Conservation (phyloP, 1,139 yeast species). For the Hansenula lynferdii region DNA sequence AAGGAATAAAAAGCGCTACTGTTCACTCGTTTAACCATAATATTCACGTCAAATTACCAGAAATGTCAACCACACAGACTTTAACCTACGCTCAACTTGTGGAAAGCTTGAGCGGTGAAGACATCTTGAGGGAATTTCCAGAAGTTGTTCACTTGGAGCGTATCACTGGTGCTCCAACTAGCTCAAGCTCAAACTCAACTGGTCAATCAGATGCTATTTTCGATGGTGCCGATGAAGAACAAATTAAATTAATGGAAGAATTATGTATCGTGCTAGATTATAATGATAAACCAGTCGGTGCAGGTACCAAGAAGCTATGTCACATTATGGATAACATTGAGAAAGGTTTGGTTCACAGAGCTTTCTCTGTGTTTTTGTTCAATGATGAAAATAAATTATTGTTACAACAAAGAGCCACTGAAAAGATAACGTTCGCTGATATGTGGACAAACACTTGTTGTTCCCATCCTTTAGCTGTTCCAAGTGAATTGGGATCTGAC, state of each 20-base stretch:
- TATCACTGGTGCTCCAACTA: constrained; percentile 23
- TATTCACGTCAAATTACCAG: neutral
- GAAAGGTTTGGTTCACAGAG: constrained; percentile 85
- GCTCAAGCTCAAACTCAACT: constrained; percentile 25
- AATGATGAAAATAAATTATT: constrained; percentile 71
- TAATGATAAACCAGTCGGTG: constrained; percentile 83
- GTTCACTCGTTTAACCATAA: neutral
- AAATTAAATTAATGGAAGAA: constrained; percentile 92
- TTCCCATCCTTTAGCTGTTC: constrained; percentile 89
- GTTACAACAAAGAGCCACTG: constrained; percentile 92
- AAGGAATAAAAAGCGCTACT: too few species aligned
- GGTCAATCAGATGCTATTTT: constrained; percentile 37
- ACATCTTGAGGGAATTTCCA: constrained; percentile 54
- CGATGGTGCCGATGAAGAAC: constrained; percentile 89
- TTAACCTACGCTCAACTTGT: constrained; percentile 47
- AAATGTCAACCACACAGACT: constrained; percentile 6
- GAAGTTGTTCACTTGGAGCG: constrained; percentile 46
- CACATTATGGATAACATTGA: constrained; percentile 88
- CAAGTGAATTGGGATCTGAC: constrained; percentile 65
- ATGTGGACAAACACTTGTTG: constrained; percentile 99
- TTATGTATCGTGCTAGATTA: constrained; percentile 90
- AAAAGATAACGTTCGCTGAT: constrained; percentile 91
- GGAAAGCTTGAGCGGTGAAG: constrained; percentile 38
- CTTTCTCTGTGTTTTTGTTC: constrained; percentile 90
- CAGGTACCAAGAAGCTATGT: constrained; percentile 90